phyloP scores from a whole-genome alignment of 1,284 basidiomycete genomes.

The Anthracocystis walkeri region DNA sequence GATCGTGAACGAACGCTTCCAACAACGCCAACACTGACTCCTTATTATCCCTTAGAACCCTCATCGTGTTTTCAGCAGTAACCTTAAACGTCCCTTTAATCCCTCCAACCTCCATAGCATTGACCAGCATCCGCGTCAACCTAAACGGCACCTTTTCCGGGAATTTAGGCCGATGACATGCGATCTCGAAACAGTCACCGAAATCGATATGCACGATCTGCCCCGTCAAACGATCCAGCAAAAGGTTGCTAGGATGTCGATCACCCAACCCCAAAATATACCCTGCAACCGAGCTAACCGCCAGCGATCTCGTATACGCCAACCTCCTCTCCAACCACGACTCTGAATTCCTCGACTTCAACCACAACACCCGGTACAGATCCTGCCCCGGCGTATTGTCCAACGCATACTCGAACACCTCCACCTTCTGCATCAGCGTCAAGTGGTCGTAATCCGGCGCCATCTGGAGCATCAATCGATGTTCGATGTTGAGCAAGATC shows the following conservation, averaged over 20 bases:
- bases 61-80: conserved; percentile 97
- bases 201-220: conserved; percentile 99
- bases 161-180: conserved; percentile 85
- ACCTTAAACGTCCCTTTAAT: conserved; percentile 97
- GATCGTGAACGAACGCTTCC: conserved; percentile 80
- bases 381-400: conserved; percentile 99
- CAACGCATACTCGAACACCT: conserved; percentile 98
- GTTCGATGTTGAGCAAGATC: conserved; percentile 97
- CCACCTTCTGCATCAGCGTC: conserved; percentile 95
- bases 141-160: conserved; percentile 99
- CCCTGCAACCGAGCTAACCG: conserved; percentile 70
- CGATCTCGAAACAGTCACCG: conserved; percentile 72
- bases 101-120: conserved; percentile 97
- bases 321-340: conserved; percentile 97
- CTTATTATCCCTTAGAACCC: conserved; percentile 93
- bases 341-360: conserved; percentile 93
- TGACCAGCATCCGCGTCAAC: conserved; percentile 96
- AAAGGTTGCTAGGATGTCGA: conserved; percentile 94
- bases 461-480: conserved; percentile 98
- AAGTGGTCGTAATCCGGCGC: conserved; percentile 98
- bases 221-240: conserved; percentile 91
- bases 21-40: conserved; percentile 97
- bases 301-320: conserved; percentile 95
- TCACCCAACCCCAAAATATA: conserved; percentile 99
- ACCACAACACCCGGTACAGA: conserved; percentile 96